These are phyloP conservation scores for Pyrrhoderma noxium DNA, from an alignment of 1,284 basidiomycete species.

Conservation along the genomic window DNA sequence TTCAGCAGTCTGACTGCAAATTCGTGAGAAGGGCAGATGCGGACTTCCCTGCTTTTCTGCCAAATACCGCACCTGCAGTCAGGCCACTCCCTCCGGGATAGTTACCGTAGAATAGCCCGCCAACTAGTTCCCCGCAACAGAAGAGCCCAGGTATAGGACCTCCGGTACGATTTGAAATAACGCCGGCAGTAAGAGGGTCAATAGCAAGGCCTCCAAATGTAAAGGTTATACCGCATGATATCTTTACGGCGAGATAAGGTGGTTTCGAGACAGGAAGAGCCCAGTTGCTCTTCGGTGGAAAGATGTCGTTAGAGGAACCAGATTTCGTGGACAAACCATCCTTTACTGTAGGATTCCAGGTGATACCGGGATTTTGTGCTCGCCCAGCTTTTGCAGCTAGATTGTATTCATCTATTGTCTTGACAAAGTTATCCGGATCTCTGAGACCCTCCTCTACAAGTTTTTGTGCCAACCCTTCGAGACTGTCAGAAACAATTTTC, in stretches of 20 bases:
- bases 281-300: slow-evolving; percentile 50
- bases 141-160: slow-evolving; percentile 46
- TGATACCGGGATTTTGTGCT: slow-evolving; percentile 28
- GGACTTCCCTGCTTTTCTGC: slow-evolving; percentile 46
- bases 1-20: no score
- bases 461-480: slow-evolving; percentile 45
- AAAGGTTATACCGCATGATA: slow-evolving; percentile 63
- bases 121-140: slow-evolving; percentile 61
- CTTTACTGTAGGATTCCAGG: slow-evolving; percentile 57
- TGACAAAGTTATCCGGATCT: slow-evolving; percentile 35
- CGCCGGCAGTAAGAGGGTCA: slow-evolving; percentile 44
- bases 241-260: slow-evolving; percentile 58
- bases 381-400: slow-evolving; percentile 35
- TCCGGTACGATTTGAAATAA: slow-evolving; percentile 37
- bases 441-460: slow-evolving; percentile 41
- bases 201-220: slow-evolving; percentile 62
- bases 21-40: slow-evolving; percentile 23
- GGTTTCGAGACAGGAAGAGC: slow-evolving; percentile 43
- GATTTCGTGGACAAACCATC: slow-evolving; percentile 46
- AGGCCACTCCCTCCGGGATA: slow-evolving; percentile 65
- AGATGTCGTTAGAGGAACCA: slow-evolving; percentile 28
- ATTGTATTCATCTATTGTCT: slow-evolving; percentile 46
- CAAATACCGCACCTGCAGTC: slow-evolving; percentile 61
- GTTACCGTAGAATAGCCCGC: slow-evolving; percentile 52
- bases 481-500: slow-evolving; percentile 40